Evolutionary conservation across 2,329 filamentous ascomycete species (phyloP).

Genomic region (Penicillium fuscoglaucum): DNA sequence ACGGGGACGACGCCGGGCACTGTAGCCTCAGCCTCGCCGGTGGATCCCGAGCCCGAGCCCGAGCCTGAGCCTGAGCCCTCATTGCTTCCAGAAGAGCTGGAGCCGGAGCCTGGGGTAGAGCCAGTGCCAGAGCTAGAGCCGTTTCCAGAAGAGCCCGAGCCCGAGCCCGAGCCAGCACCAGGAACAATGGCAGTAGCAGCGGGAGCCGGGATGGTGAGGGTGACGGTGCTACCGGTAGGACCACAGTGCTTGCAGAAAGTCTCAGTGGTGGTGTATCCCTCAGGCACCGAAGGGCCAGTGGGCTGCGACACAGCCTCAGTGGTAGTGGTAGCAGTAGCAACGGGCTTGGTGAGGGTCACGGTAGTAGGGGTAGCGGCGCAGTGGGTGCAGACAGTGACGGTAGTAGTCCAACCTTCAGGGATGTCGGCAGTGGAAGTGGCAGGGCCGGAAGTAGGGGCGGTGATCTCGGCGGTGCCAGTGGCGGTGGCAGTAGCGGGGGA

Average conservation of each 20-base stretch:
- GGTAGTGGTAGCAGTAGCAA: constrained; percentile 24
- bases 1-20: neutral
- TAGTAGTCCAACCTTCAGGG: constrained; percentile 44
- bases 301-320: constrained; percentile 11
- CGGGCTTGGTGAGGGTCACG: constrained; percentile 35
- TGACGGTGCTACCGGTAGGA: constrained; percentile 21
- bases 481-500: constrained; percentile 32
- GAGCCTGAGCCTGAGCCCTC: neutral
- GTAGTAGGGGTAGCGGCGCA: constrained; percentile 42
- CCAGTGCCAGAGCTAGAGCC: neutral
- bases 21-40: neutral
- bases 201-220: constrained; percentile 22
- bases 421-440: constrained; percentile 25
- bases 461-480: constrained; percentile 19
- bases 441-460: constrained; percentile 11
- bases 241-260: constrained; percentile 24
- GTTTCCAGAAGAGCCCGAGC: constrained; percentile 1
- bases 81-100: neutral
- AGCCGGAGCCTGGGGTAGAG: neutral
- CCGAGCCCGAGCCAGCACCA: neutral
- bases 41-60: neutral
- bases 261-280: constrained; percentile 19
- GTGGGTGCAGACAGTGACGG: constrained; percentile 41
- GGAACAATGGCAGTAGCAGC: neutral
- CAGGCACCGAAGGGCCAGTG: constrained; percentile 8